phyloP scores from a whole-genome alignment of 148 eudicot species.

The Hydrangea macrophylla region DNA sequence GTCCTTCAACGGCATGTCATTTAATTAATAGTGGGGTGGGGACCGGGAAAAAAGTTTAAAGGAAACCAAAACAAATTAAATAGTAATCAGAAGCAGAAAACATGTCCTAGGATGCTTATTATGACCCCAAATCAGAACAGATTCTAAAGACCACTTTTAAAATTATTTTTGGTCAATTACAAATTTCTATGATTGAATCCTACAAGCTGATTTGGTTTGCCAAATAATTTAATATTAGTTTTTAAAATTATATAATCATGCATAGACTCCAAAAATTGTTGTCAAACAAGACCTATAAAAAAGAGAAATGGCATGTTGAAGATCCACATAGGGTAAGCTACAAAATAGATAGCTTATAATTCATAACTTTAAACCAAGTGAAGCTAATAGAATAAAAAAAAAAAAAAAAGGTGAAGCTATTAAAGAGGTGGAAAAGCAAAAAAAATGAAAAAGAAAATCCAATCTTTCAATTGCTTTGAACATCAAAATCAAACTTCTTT shows the following conservation, averaged over 20 bases:
- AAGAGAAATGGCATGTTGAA: slow-evolving; percentile 1
- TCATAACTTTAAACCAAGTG: slow-evolving; percentile 3
- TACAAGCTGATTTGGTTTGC: no score
- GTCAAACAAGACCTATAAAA: no score
- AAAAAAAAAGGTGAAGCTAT: not conserved
- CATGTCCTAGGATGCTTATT: not conserved
- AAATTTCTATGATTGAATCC: no score
- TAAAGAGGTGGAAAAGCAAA: not conserved
- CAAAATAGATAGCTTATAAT: not conserved
- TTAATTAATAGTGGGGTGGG: no score
- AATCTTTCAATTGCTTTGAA: not conserved
- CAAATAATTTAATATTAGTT: no score
- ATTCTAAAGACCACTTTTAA: slow-evolving; percentile 11
- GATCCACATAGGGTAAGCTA: not conserved
- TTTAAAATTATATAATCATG: no score
- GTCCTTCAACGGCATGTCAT: no score
- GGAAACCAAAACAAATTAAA: no score
- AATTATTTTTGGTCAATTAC: no score
- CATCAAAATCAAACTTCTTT: not conserved
- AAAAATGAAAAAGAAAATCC: slow-evolving; percentile 2
- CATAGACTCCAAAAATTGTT: no score
- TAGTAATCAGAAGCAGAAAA: no score
- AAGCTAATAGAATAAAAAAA: not conserved
- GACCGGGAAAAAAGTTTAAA: no score
- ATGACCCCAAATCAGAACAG: not conserved